Conservation (phyloP, 257 asterid species). For the Marsdenia floribunda region DNA sequence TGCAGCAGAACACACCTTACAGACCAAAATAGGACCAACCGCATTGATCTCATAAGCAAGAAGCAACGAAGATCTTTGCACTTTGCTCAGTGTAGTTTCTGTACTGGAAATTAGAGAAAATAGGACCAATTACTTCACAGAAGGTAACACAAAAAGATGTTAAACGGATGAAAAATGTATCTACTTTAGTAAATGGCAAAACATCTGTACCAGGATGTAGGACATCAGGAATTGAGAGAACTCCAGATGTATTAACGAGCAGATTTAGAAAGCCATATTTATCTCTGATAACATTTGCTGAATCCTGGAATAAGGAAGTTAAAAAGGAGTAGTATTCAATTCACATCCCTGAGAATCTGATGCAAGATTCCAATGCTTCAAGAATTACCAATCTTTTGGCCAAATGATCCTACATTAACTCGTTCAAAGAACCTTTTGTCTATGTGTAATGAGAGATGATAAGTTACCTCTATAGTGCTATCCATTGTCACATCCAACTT, state of each 20-base stretch:
- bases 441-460: conserved; percentile 3
- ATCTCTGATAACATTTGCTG: conserved; percentile 60
- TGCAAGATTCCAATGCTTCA: background rate
- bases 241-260: conserved; percentile 83
- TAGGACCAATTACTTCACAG: conserved; percentile 19
- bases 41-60: conserved; percentile 87
- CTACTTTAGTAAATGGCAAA: background rate
- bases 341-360: background rate
- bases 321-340: background rate
- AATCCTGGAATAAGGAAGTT: conserved; percentile 39
- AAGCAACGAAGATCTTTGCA: conserved; percentile 68
- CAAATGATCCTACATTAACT: background rate
- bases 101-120: conserved; percentile 41
- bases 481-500: conserved; percentile 70
- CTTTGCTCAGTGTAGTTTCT: conserved; percentile 93
- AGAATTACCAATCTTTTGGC: background rate
- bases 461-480: conserved; percentile 71
- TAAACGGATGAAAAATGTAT: background rate
- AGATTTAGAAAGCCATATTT: conserved; percentile 76
- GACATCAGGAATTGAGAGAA: conserved; percentile 69
- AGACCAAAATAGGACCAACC: conserved; percentile 76
- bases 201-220: conserved; percentile 67
- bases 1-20: conserved; percentile 36
- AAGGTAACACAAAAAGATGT: conserved; percentile 5
- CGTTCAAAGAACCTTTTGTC: background rate